Base-by-base conservation (phyloP, 805 yeast species). In the Pichia thaimueangensis region DNA sequence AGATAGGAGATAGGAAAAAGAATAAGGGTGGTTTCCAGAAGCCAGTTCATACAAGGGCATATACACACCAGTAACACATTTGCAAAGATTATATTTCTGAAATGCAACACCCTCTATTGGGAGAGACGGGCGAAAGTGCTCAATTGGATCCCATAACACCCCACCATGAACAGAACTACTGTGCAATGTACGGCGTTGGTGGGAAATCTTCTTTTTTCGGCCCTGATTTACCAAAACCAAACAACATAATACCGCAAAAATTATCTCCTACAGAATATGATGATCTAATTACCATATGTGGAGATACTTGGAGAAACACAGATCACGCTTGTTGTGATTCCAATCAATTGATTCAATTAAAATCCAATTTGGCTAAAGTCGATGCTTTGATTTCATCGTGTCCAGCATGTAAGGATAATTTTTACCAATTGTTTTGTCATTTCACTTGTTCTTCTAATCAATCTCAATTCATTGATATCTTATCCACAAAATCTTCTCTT, bases 361-460 rank as follows among this genome's bases (percentile, higher is more conserved):
- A 73, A 50, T 64, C 69, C 29, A 81, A 80, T 53, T 59, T 84
- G 43, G 75, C 79, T 64, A 84, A 81, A 51, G 95, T 86, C 19
- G 94, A 82, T 49, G 78, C 86, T 1, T 59, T 86, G 44, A 82
- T 89, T 37, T 82, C 95, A 3, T 82, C 95, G 2, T 84, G 98
- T 60, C 97, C 97, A 2, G 97, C 98, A 0, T 91, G 98, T 60
- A 69, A 75, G 44, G 79, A 78, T 60, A 91, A 91, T 67, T 91
- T 91, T 61, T 77, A 77, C 55, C 84, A 82, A 53, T 69, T 89
- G 51, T 87, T 87, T 57, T 93, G 91, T 65, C 78, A 80, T 31
- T 88, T 93, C 62, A 83, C 96, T 1, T 91, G 98, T 62, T 84
- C 96, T 3, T 81, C 96, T 0, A 67, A 84, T 52, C 97, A 91